Evolutionary conservation across 192 early-diverging fungal species (phyloP).

Genomic region (Backusella mclennaniae): DNA sequence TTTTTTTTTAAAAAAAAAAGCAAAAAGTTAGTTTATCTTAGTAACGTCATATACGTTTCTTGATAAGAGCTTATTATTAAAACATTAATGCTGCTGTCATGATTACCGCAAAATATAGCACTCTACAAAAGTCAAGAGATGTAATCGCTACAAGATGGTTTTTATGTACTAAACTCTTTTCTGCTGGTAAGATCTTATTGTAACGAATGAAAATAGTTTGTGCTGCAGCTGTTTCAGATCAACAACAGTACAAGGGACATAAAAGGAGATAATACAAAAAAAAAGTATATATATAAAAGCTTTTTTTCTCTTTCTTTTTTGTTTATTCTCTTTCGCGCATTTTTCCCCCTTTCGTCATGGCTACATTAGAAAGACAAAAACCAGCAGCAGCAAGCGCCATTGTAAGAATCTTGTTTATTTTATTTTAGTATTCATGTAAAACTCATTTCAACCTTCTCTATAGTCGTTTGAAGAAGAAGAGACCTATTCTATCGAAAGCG

Average conservation of each 20-base stretch:
- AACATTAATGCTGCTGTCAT: not conserved
- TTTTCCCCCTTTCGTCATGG: conserved; percentile 10
- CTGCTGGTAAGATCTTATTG: not conserved
- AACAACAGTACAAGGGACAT: not conserved
- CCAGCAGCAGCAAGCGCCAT: conserved; percentile 1
- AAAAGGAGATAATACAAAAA: not conserved
- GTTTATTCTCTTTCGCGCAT: not conserved
- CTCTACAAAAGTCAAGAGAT: not conserved
- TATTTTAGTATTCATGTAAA: not conserved
- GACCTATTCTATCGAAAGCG: not conserved
- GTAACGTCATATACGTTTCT: not conserved
- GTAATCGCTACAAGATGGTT: not conserved
- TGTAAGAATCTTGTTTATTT: not conserved
- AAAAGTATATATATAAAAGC: not conserved
- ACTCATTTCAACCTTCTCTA: not conserved
- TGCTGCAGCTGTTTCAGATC: not conserved
- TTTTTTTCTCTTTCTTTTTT: conserved; percentile 11
- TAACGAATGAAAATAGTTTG: not conserved
- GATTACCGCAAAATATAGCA: not conserved
- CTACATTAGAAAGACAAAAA: conserved; percentile 18
- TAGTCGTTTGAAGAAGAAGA: conserved; percentile 1
- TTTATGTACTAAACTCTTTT: not conserved
- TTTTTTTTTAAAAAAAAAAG: not conserved
- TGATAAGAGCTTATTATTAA: not conserved
- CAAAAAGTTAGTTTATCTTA: not conserved